Percentiles rank a stretch among this genome's conserved stretches.
These are phyloP conservation scores for Microbotryum saponariae DNA, from an alignment of 1,284 basidiomycete species.

Conservation along the genomic window DNA sequence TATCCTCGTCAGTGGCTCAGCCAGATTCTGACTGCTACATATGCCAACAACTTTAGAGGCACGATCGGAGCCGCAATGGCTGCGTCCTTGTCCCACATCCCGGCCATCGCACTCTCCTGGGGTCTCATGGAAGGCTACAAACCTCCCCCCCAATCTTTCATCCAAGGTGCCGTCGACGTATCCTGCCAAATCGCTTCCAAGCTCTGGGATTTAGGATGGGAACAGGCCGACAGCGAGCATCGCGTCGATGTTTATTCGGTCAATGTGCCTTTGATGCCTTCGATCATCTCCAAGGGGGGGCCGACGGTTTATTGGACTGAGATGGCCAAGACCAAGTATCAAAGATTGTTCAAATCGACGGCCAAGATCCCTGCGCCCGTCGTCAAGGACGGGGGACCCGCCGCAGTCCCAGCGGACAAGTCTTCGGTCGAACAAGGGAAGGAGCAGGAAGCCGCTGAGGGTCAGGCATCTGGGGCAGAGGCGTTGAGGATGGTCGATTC, in stretches of 20 bases:
- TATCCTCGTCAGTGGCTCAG: too few species aligned
- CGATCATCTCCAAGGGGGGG: constrained; percentile 51
- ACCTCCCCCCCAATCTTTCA: constrained; percentile 46
- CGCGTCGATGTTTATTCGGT: constrained; percentile 72
- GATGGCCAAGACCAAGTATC: constrained; percentile 69
- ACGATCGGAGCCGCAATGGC: constrained; percentile 83
- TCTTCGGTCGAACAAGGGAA: neutral
- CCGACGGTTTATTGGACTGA: constrained; percentile 63
- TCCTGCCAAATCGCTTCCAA: constrained; percentile 59
- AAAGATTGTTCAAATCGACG: constrained; percentile 58
- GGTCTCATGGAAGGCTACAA: constrained; percentile 68
- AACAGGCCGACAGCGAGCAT: constrained; percentile 41
- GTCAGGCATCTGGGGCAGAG: neutral
- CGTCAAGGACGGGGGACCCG: constrained; percentile 25
- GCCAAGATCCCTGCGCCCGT: constrained; percentile 32
- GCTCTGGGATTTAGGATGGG: constrained; percentile 53
- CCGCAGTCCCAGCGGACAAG: constrained; percentile 15
- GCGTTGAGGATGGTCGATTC: constrained; percentile 13
- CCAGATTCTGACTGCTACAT: too few species aligned
- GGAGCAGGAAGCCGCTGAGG: neutral
- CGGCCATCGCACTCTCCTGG: constrained; percentile 74
- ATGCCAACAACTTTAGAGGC: constrained; percentile 43
- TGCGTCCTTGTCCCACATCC: constrained; percentile 59
- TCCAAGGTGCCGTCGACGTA: constrained; percentile 62
- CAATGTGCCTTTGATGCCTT: constrained; percentile 61